Evolutionary conservation across 2,329 filamentous ascomycete species (phyloP).

Genomic region (Ophiostoma pallidulum): DNA sequence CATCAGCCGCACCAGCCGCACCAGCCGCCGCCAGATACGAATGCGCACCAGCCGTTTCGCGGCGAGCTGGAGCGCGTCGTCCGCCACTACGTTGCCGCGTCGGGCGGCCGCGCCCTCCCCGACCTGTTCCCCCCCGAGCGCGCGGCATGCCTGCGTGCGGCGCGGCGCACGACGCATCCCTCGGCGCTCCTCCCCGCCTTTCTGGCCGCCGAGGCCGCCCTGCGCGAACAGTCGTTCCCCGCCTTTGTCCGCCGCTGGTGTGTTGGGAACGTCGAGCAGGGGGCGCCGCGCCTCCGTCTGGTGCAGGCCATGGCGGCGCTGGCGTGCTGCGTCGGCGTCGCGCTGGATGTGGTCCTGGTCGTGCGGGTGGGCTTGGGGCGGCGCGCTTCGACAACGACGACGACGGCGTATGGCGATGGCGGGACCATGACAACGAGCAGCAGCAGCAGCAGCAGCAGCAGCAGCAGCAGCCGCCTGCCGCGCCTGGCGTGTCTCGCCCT

Average conservation of each 20-base stretch:
- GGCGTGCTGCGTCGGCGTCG: constrained; percentile 21
- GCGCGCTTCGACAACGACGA: too few relatives aligned
- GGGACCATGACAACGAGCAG: too few relatives aligned
- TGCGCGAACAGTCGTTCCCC: constrained; percentile 30
- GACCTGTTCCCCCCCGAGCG: constrained; percentile 30
- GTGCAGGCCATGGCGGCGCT: constrained; percentile 19
- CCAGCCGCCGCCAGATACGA: constrained; percentile 9
- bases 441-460: too few relatives aligned
- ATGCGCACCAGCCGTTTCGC: constrained; percentile 31
- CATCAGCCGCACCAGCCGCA: not conserved
- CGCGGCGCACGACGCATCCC: constrained; percentile 35
- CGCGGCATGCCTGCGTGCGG: constrained; percentile 29
- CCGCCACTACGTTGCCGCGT: constrained; percentile 28
- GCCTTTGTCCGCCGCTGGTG: constrained; percentile 30
- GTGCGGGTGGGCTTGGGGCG: constrained; percentile 12
- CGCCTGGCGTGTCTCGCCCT: constrained; percentile 24
- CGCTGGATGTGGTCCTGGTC: constrained; percentile 25
- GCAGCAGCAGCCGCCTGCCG: constrained; percentile 8
- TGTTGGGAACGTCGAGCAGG: constrained; percentile 24
- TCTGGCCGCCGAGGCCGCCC: constrained; percentile 26
- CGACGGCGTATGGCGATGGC: too few relatives aligned
- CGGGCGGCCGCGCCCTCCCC: constrained; percentile 26
- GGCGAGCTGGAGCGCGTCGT: constrained; percentile 29
- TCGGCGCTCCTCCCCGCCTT: constrained; percentile 33
- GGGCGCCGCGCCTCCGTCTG: constrained; percentile 18